Evolutionary conservation across 495 filamentous ascomycete species (phyloP).

Genomic region (Durotheca rogersii): DNA sequence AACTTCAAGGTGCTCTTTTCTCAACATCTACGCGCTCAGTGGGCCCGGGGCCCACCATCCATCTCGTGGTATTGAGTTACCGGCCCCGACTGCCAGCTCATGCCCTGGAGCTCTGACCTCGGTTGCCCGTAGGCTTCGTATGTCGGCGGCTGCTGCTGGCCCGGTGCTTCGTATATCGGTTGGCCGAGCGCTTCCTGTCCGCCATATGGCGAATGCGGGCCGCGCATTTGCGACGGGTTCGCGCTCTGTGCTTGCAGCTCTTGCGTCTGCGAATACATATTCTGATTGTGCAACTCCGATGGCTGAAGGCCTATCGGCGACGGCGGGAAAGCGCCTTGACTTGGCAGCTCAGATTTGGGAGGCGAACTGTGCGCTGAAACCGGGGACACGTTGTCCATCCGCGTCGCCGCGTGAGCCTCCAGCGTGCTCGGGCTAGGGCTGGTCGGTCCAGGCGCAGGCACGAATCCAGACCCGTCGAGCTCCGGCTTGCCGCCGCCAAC

Average conservation of each 20-base stretch:
- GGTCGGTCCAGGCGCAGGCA: constrained; percentile 18
- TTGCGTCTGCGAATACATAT: constrained; percentile 4
- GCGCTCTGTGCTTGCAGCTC: neutral
- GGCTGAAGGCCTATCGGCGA: constrained; percentile 15
- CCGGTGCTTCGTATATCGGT: constrained; percentile 25
- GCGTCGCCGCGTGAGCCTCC: constrained; percentile 20
- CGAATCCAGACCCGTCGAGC: constrained; percentile 32
- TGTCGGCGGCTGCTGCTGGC: constrained; percentile 16
- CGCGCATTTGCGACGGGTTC: constrained; percentile 4
- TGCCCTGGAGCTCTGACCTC: constrained; percentile 27
- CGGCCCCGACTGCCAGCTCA: constrained; percentile 45
- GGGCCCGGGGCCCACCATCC: constrained; percentile 30
- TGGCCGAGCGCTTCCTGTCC: constrained; percentile 25
- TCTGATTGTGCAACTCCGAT: constrained; percentile 35
- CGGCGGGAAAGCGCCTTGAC: constrained; percentile 25
- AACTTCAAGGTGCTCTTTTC: neutral
- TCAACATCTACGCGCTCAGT: neutral
- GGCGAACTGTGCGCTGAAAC: constrained; percentile 34
- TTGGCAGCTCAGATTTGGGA: constrained; percentile 36
- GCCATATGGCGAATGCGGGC: neutral
- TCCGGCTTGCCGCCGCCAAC: constrained; percentile 37
- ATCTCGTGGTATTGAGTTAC: constrained; percentile 41
- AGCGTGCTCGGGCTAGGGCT: constrained; percentile 37
- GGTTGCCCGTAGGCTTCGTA: constrained; percentile 31
- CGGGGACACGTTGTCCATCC: constrained; percentile 41